Percentiles rank a stretch among this genome's conserved stretches.
These are phyloP conservation scores for Vitis labrusca DNA, from an alignment of 164 flowering plant genomes.

Conservation along the genomic window DNA sequence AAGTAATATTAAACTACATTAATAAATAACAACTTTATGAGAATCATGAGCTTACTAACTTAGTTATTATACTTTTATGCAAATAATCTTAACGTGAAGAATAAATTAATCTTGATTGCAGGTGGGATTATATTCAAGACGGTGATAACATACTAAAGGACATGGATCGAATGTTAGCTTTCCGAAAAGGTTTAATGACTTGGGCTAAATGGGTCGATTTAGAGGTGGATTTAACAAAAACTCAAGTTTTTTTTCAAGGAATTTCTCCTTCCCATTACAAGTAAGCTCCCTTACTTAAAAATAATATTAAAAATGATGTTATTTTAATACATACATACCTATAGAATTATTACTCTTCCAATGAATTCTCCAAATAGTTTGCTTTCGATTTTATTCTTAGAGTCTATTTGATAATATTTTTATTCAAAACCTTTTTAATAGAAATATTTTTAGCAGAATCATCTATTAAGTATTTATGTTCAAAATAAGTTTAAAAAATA, in stretches of 20 bases:
- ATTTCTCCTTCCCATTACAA: slow-evolving; percentile 9
- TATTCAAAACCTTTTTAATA: too few relatives aligned
- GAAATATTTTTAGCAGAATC: too few relatives aligned
- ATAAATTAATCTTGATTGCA: not conserved
- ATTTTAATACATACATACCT: too few relatives aligned
- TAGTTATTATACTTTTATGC: not conserved
- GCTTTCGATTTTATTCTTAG: too few relatives aligned
- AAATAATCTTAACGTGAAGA: too few relatives aligned
- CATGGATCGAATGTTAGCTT: slow-evolving; percentile 23
- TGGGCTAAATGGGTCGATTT: slow-evolving; percentile 26
- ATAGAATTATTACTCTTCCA: too few relatives aligned
- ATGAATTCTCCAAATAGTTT: too few relatives aligned
- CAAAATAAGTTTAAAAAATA: too few relatives aligned
- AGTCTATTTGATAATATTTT: too few relatives aligned
- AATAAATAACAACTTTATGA: too few relatives aligned
- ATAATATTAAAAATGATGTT: too few relatives aligned
- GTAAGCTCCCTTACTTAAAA: slow-evolving; percentile 3
- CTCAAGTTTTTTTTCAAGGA: slow-evolving; percentile 26
- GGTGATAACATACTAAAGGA: slow-evolving; percentile 6
- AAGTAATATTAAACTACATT: slow-evolving; percentile 1
- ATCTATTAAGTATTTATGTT: too few relatives aligned
- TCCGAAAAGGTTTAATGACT: slow-evolving; percentile 12
- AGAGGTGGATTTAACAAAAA: slow-evolving; percentile 14
- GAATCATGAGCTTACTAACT: not conserved
- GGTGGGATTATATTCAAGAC: slow-evolving; percentile 24